Conservation (phyloP, 2,329 filamentous ascomycete species). For the Raffaelea arxii region DNA sequence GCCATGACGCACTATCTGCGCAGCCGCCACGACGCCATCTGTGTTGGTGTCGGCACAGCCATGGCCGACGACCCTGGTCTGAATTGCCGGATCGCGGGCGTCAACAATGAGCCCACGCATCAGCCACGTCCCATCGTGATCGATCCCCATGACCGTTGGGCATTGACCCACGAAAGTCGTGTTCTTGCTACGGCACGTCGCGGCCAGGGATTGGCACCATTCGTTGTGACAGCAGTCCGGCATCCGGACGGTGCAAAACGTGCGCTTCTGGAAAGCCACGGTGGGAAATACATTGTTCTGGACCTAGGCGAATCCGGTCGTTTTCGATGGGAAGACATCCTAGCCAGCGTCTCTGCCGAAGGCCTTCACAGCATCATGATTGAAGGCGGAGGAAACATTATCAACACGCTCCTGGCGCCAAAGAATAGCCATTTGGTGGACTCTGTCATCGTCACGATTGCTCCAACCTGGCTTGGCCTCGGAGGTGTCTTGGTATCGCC, state of each 20-base stretch:
- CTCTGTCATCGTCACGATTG: slow-evolving; percentile 78
- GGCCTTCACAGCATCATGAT: slow-evolving; percentile 77
- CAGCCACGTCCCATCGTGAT: slow-evolving; percentile 78
- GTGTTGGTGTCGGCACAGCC: slow-evolving; percentile 77
- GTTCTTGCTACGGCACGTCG: slow-evolving; percentile 55
- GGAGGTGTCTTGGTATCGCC: slow-evolving; percentile 76
- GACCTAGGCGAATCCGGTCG: slow-evolving; percentile 24
- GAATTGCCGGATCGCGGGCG: slow-evolving; percentile 62
- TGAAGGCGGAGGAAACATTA: slow-evolving; percentile 74
- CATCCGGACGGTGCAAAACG: slow-evolving; percentile 34
- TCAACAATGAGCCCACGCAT: slow-evolving; percentile 19
- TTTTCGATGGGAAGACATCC: slow-evolving; percentile 55
- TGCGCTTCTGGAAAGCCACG: slow-evolving; percentile 33
- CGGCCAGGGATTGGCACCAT: slow-evolving; percentile 63
- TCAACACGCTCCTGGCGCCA: slow-evolving; percentile 67
- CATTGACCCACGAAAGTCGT: slow-evolving; percentile 47
- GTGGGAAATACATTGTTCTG: slow-evolving; percentile 42
- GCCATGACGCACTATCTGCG: slow-evolving; percentile 90
- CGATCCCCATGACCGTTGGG: slow-evolving; percentile 71
- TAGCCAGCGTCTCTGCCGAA: slow-evolving; percentile 46
- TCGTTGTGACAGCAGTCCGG: slow-evolving; percentile 48
- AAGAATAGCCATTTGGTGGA: slow-evolving; percentile 50
- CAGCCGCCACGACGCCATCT: slow-evolving; percentile 70
- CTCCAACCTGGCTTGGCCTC: slow-evolving; percentile 79
- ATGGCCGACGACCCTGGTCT: slow-evolving; percentile 76